These are phyloP conservation scores for Fonsecaea monophora DNA, from an alignment of 2,329 filamentous ascomycete genomes.

Conservation along the genomic window DNA sequence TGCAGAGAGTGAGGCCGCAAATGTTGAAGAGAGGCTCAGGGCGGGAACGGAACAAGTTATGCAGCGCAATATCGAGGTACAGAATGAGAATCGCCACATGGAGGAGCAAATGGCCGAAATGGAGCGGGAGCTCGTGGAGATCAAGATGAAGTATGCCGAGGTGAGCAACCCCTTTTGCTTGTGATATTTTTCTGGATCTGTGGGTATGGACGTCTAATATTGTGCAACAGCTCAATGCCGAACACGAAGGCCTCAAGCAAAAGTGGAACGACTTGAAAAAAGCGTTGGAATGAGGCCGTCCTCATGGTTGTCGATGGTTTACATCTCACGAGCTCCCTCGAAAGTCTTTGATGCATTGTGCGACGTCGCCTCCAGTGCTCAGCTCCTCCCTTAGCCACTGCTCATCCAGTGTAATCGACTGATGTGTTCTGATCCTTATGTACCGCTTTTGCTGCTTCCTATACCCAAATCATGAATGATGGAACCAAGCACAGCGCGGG, in stretches of 20 bases:
- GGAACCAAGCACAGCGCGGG: slow-evolving; percentile 4
- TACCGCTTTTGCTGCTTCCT: not conserved
- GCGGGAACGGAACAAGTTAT: slow-evolving; percentile 90
- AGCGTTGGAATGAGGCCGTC: slow-evolving; percentile 54
- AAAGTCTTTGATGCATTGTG: not conserved
- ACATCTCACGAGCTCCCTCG: not conserved
- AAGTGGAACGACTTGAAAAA: slow-evolving; percentile 77
- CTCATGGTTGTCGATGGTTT: not conserved
- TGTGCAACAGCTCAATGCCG: slow-evolving; percentile 67
- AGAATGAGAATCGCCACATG: slow-evolving; percentile 86
- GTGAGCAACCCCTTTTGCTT: slow-evolving; percentile 61
- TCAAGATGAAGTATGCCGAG: slow-evolving; percentile 95
- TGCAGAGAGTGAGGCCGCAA: slow-evolving; percentile 85
- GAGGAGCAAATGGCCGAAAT: slow-evolving; percentile 91
- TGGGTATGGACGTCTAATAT: slow-evolving; percentile 3
- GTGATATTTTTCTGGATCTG: slow-evolving; percentile 13
- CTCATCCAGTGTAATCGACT: not conserved
- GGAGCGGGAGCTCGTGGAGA: slow-evolving; percentile 88
- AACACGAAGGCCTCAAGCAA: slow-evolving; percentile 73
- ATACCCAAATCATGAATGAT: slow-evolving; percentile 8
- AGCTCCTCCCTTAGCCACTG: not conserved
- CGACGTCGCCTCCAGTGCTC: not conserved
- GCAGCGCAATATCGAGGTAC: slow-evolving; percentile 89
- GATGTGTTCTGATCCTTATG: not conserved
- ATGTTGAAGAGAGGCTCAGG: slow-evolving; percentile 82